Percentiles rank a stretch among this genome's conserved stretches.
These are phyloP conservation scores for Flaveria robusta DNA, from an alignment of 129 eudicot genomes.

Conservation along the genomic window DNA sequence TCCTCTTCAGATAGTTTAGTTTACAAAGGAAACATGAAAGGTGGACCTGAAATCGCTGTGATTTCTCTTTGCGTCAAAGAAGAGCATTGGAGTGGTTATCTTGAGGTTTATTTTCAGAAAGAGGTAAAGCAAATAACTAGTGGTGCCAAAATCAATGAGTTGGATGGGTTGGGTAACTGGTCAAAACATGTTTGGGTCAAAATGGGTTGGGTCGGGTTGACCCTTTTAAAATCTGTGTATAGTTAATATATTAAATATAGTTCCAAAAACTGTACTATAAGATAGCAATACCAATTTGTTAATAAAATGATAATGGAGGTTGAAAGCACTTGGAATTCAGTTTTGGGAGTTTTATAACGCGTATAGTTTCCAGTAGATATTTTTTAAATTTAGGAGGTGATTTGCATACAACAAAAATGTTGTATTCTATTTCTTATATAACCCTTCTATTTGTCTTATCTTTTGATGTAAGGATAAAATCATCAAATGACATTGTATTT, in stretches of 20 bases:
- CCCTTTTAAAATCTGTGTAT: not conserved
- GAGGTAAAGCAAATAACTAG: constrained; percentile 53
- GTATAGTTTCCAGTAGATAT: not conserved
- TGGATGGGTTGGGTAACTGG: not conserved
- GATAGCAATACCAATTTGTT: not conserved
- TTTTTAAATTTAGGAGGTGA: not conserved
- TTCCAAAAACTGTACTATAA: not conserved
- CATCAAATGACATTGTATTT: not conserved
- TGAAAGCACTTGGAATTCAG: not conserved
- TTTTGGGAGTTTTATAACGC: too few relatives aligned
- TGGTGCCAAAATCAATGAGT: not conserved
- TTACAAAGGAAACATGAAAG: constrained; percentile 88
- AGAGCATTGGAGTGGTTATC: constrained; percentile 88
- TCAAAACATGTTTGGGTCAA: not conserved
- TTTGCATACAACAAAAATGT: not conserved
- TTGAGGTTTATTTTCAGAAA: constrained; percentile 86
- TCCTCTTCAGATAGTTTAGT: constrained; percentile 89
- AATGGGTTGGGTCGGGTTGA: not conserved
- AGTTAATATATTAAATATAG: not conserved
- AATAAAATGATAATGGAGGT: not conserved
- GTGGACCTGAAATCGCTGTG: constrained; percentile 93
- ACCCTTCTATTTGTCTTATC: not conserved
- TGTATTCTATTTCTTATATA: too few relatives aligned
- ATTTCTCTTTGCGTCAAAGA: constrained; percentile 90
- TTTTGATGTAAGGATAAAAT: not conserved